Base-by-base conservation (phyloP, 257 asterid species). In the Capsicum chinense region DNA sequence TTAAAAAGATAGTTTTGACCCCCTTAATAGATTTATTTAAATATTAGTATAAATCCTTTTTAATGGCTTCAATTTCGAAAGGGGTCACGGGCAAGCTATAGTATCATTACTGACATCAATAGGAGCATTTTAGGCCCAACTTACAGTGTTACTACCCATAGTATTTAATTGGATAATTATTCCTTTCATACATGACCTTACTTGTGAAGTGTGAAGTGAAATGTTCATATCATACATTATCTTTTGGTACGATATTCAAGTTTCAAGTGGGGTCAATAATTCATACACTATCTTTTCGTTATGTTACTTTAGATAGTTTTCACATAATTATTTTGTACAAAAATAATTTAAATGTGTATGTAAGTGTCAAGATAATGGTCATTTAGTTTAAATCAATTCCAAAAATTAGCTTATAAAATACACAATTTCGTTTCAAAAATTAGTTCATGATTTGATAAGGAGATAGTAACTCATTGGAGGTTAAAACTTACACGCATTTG, bases 141-240 rank as follows among this genome's bases (percentile, higher is more conserved):
- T 26, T 26, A 47, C 3, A 71, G 58, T 5, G 58, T 5, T n/a
- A 2, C 52, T 44, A 17, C 57, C 79, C 6, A 71, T 10, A 5
- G 37, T 21, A 73, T 50, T 70, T 71, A 71, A 9, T 71, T n/a
- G 37, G 2, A 69, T 73, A 73, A 73, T 47, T 73, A 48, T 71
- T 47, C n/a, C n/a, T n/a, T 37, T 47, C 0, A 5, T n/a, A 71
- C 16, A 19, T 44, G 9, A 10, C 79, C 3, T 44, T 44, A n/a
- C 10, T 12, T 10, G 59, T 5, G 17, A 11, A 48, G 6, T 71
- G 39, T 71, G n/a, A 19, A 64, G 44, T 64, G 47, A 48, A 11
- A 48, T 48, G 59, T 50, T 50, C 19, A 19, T 73, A 19, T 48
- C 44, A 48, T 19, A 12, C 79, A 17, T 42, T 70, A 70, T 9